Percentiles rank a stretch among this genome's conserved stretches.
Evolutionary conservation across 163 green algal genomes (phyloP).

Genomic region (Botryococcus braunii): DNA sequence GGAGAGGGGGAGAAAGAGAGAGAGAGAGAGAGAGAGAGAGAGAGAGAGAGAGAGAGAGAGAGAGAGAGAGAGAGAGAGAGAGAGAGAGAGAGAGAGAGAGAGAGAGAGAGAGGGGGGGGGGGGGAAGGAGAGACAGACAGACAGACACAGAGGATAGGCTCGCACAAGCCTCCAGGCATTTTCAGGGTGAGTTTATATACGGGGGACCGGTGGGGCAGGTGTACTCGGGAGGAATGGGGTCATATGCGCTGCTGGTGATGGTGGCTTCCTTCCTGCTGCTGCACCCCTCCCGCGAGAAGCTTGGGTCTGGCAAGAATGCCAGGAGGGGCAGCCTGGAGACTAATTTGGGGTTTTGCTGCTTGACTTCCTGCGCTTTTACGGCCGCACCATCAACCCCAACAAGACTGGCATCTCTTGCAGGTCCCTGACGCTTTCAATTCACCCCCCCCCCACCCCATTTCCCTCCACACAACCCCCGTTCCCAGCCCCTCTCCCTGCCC

Average conservation of each 20-base stretch:
- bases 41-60: slow-evolving; percentile 4
- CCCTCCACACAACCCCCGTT: too few relatives aligned
- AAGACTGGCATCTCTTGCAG: slow-evolving; percentile 34
- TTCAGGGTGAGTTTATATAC: too few relatives aligned
- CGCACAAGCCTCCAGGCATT: too few relatives aligned
- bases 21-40: too few relatives aligned
- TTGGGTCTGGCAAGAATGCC: neutral
- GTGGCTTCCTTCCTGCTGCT: slow-evolving; percentile 77
- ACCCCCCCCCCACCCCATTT: too few relatives aligned
- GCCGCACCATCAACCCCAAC: slow-evolving; percentile 25
- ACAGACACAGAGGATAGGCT: neutral
- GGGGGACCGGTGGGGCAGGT: too few relatives aligned
- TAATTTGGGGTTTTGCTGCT: slow-evolving; percentile 70
- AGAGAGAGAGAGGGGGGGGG: neutral
- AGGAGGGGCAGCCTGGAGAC: slow-evolving; percentile 36
- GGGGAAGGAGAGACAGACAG: too few relatives aligned
- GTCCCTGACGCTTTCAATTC: too few relatives aligned
- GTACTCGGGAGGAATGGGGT: slow-evolving; percentile 87
- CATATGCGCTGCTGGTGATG: slow-evolving; percentile 88
- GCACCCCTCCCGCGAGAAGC: slow-evolving; percentile 36
- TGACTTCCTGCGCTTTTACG: slow-evolving; percentile 68
- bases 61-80: slow-evolving; percentile 4
- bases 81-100: slow-evolving; percentile 4
- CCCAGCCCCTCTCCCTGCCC: too few relatives aligned
- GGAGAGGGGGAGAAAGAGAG: too few relatives aligned